Conservation (phyloP, 345 rosid species). For the Excoecaria cochinchinensis region DNA sequence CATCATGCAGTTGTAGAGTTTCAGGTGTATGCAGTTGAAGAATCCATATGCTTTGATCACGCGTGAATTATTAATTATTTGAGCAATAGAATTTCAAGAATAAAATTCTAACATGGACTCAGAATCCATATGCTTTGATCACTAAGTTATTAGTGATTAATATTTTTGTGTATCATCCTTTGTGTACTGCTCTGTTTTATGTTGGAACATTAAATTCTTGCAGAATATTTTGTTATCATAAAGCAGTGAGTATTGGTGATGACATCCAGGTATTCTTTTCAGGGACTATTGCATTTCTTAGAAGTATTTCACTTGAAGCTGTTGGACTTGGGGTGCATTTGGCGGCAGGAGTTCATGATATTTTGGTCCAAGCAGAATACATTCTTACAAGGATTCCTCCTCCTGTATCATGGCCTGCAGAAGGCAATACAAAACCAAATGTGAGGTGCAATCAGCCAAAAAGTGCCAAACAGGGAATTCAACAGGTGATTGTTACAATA, state of each 20-base stretch:
- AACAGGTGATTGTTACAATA: constrained; percentile 49
- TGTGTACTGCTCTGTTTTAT: background rate
- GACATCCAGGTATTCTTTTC: constrained; percentile 14
- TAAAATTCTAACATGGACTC: background rate
- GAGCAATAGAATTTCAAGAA: background rate
- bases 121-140: too few relatives aligned
- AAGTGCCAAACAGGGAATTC: constrained; percentile 84
- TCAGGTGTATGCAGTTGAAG: background rate
- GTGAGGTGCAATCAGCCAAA: constrained; percentile 77
- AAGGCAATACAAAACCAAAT: constrained; percentile 49
- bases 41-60: background rate
- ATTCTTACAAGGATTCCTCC: constrained; percentile 53
- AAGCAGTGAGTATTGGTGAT: background rate
- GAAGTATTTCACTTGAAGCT: constrained; percentile 90
- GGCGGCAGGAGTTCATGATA: constrained; percentile 84
- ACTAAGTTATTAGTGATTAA: background rate
- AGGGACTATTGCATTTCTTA: constrained; percentile 90
- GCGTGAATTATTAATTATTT: background rate
- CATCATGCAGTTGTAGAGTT: background rate
- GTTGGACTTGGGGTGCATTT: constrained; percentile 94
- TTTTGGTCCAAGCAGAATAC: constrained; percentile 75
- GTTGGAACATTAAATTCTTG: background rate
- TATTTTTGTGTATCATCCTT: background rate
- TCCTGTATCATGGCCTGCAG: constrained; percentile 47
- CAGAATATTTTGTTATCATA: background rate